A percentile compares a stretch with the other conserved stretches of the same genome.
These are phyloP conservation scores for Melaleuca alternifolia DNA, from an alignment of 345 rosid species.

Conservation along the genomic window DNA sequence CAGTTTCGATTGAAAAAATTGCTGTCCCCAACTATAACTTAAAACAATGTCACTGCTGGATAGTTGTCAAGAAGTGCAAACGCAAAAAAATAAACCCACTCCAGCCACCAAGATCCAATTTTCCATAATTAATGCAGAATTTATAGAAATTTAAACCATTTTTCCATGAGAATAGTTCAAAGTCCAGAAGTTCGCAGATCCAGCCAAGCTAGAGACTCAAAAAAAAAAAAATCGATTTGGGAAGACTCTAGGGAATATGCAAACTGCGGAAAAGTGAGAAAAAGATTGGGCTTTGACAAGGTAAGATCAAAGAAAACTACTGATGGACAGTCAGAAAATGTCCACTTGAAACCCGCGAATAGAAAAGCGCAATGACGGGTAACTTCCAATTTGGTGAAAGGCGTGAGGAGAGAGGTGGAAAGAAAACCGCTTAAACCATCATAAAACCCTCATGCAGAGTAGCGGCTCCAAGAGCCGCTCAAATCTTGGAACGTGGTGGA, in stretches of 20 bases:
- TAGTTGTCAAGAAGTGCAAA: background rate
- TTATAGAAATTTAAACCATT: background rate
- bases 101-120: background rate
- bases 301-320: background rate
- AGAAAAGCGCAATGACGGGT: background rate
- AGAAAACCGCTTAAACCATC: background rate
- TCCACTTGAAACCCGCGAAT: background rate
- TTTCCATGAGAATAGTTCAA: background rate
- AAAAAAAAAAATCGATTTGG: background rate
- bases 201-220: background rate
- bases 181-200: background rate
- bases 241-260: background rate
- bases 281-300: background rate
- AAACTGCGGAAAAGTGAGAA: background rate
- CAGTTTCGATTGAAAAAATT: background rate
- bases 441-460: background rate
- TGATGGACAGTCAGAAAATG: background rate
- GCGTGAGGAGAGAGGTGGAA: background rate
- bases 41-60: background rate
- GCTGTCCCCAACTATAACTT: background rate
- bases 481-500: background rate
- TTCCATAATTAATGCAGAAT: background rate
- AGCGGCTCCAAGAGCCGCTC: background rate
- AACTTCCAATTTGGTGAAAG: background rate
- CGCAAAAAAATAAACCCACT: background rate